A percentile compares a stretch with the other conserved stretches of the same genome.
Conservation (phyloP, 306 rosid genomes). For the Cucurbita pepo region DNA sequence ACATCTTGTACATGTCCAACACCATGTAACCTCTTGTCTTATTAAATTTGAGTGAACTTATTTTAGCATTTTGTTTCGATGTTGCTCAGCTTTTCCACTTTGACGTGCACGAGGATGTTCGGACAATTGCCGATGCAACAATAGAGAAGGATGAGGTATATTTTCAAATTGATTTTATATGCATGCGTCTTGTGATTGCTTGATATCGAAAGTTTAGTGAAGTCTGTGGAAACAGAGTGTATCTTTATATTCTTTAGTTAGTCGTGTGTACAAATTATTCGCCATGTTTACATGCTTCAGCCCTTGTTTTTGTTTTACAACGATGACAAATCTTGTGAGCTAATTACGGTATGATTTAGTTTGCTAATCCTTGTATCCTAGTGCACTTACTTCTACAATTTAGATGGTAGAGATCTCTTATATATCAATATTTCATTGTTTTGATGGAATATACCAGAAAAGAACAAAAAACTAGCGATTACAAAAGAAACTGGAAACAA, state of each 20-base stretch:
- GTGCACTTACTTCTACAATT: not conserved
- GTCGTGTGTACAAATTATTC: not conserved
- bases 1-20: no score
- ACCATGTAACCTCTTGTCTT: not conserved
- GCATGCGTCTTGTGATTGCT: not conserved
- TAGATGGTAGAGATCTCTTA: not conserved
- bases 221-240: not conserved
- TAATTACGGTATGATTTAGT: not conserved
- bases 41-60: slow-evolving; percentile 5
- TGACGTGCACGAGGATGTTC: slow-evolving; percentile 91
- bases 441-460: not conserved
- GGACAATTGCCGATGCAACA: slow-evolving; percentile 93
- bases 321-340: not conserved
- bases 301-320: not conserved
- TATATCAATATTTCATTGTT: not conserved
- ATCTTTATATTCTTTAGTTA: not conserved
- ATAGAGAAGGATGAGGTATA: slow-evolving; percentile 92
- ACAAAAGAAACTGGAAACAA: not conserved
- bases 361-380: not conserved
- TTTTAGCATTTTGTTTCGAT: not conserved
- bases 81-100: slow-evolving; percentile 75
- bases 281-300: not conserved
- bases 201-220: not conserved
- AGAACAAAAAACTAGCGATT: not conserved
- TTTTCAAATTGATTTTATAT: slow-evolving; percentile 2